Evolutionary conservation across 202 grass and related monocot species (phyloP), one percentile per base, ranked within the genome.

Genomic region (Elaeis oleifera): DNA sequence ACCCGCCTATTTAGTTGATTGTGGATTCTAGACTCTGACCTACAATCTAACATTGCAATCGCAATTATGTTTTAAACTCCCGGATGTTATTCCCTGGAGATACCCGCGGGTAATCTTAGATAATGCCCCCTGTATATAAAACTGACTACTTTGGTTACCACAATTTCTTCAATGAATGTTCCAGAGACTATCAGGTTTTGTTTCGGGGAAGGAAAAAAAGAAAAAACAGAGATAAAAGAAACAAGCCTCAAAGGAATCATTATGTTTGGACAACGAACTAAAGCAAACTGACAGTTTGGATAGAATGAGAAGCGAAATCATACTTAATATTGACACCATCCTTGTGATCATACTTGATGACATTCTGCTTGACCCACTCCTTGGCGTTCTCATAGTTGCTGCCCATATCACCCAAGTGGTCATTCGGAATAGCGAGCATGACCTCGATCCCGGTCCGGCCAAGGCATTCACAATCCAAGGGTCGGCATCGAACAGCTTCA

Each of bases 401-500:
- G 27, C 75, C 62, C 22, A 95, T 58, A 20, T 50, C 18, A 17
- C 36, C 67, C 56, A 95, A 80, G 58, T 81, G 83, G 70, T 90
- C 79, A 73, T 95, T 90, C 60, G 85, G 90, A 23, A 85, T 76
- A 50, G 85, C 86, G 31, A 90, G 71, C 86, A 95, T 87, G 31
- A 71, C 73, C 74, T 87, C 71, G 61, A 95, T 26, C 22, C 57
- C 68, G 61, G 80, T 22, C 51, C 7, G 9, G 73, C 27, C 75
- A 44, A 44, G 9, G 36, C 36, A 44, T 44, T 3, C 49, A 88
- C 76, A 22, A 74, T 85, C 89, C 89, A 88, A 2, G 78, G 89
- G 71, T 95, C 81, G 50, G 89, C 84, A 68, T 88, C 81, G 72
- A 95, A 95, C 25, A 95, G 65, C 77, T 95, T 88, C 72, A 85